Conservation (phyloP, 2,329 filamentous ascomycete species). For the Epicoccum sorghinum region DNA sequence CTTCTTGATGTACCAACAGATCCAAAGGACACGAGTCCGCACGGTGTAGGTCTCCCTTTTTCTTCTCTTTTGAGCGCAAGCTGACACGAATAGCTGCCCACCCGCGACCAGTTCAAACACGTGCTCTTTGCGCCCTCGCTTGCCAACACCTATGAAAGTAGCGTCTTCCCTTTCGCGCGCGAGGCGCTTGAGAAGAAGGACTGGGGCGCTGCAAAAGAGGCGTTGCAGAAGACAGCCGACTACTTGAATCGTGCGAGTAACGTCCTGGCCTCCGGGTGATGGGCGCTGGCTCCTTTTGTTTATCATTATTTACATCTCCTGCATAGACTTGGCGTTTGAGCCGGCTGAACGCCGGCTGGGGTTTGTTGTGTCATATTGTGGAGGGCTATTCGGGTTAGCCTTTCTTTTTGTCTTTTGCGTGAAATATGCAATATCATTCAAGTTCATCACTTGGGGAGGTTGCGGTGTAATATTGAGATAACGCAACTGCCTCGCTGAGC, state of each 20-base stretch:
- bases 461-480: too few relatives aligned
- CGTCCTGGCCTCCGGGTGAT: slow-evolving; percentile 41
- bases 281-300: background rate
- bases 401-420: too few relatives aligned
- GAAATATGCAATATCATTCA: too few relatives aligned
- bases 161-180: slow-evolving; percentile 81
- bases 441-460: too few relatives aligned
- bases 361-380: too few relatives aligned
- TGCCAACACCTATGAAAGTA: slow-evolving; percentile 70
- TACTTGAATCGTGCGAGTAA: slow-evolving; percentile 69
- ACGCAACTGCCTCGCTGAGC: too few relatives aligned
- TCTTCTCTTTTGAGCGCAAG: background rate
- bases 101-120: slow-evolving; percentile 92
- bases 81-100: slow-evolving; percentile 61
- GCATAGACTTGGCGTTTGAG: too few relatives aligned
- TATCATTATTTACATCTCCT: too few relatives aligned
- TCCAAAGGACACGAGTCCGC: slow-evolving; percentile 35
- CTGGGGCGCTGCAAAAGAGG: slow-evolving; percentile 70
- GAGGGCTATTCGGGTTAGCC: too few relatives aligned
- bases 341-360: too few relatives aligned
- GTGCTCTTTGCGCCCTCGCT: slow-evolving; percentile 83
- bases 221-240: slow-evolving; percentile 73
- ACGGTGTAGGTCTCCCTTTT: slow-evolving; percentile 66
- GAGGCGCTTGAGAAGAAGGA: slow-evolving; percentile 77
- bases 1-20: slow-evolving; percentile 77